Evolutionary conservation across 768 basidiomycete species (phyloP).

Genomic region (Tricholoma terreum): DNA sequence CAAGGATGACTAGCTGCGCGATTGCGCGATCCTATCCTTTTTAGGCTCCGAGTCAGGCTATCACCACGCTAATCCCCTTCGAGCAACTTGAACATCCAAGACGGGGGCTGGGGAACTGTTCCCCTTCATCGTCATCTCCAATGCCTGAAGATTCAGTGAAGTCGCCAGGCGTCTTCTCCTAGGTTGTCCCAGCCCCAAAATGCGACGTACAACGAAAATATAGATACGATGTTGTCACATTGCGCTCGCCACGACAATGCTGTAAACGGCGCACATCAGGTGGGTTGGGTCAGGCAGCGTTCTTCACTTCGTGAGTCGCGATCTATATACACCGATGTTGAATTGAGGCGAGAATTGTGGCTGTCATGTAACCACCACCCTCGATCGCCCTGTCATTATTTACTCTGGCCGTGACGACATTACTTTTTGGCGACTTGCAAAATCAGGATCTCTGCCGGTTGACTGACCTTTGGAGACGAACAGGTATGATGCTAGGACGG

Average conservation of each 20-base stretch:
- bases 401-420: constrained; percentile 28
- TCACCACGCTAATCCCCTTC: no score
- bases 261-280: constrained; percentile 25
- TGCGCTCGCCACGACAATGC: constrained; percentile 28
- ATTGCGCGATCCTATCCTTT: no score
- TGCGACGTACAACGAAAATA: constrained; percentile 36
- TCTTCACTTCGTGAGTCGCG: constrained; percentile 35
- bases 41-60: no score
- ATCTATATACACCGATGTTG: background rate
- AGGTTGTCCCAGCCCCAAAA: constrained; percentile 33
- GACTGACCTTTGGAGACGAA: background rate
- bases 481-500: constrained; percentile 45
- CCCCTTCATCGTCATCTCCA: background rate
- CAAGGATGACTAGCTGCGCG: no score
- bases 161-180: constrained; percentile 23
- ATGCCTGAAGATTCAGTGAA: constrained; percentile 12
- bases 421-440: constrained; percentile 31
- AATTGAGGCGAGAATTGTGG: constrained; percentile 26
- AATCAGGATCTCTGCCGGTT: background rate
- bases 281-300: constrained; percentile 40
- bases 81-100: no score
- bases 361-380: constrained; percentile 39
- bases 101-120: no score
- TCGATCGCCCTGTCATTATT: constrained; percentile 38
- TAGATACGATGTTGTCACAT: constrained; percentile 38